A percentile compares a stretch with the other conserved stretches of the same genome.
phyloP scores from a whole-genome alignment of 768 basidiomycete species.

The Auriscalpium orientale region DNA sequence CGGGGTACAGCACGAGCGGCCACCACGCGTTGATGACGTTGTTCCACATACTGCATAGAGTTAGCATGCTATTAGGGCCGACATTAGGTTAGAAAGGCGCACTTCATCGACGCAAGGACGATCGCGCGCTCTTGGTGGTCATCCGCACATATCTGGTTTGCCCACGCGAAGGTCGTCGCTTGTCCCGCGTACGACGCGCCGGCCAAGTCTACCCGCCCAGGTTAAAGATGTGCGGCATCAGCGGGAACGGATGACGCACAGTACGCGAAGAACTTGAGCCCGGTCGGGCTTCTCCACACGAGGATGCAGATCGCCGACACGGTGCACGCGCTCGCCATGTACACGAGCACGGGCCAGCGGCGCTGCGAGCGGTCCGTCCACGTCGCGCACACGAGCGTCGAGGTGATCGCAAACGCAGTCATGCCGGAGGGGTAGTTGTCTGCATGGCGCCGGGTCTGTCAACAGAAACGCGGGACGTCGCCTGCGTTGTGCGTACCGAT shows the following conservation, averaged over 20 bases:
- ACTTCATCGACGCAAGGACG: conserved; percentile 76
- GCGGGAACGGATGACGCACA: conserved; percentile 32
- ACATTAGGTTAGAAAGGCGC: conserved; percentile 6
- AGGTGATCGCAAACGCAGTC: conserved; percentile 57
- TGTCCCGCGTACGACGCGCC: conserved; percentile 71
- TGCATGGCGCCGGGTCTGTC: conserved; percentile 2
- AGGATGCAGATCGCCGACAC: conserved; percentile 50
- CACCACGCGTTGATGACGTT: conserved; percentile 65
- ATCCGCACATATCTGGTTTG: conserved; percentile 69
- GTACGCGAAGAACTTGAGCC: conserved; percentile 71
- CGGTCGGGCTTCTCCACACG: conserved; percentile 50
- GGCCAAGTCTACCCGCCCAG: conserved; percentile 34
- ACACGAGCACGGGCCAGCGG: conserved; percentile 59
- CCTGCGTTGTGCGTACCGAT: conserved; percentile 31
- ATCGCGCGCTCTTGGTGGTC: conserved; percentile 63
- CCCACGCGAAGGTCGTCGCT: conserved; percentile 76
- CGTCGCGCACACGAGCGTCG: conserved; percentile 53
- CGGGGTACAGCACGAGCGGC: conserved; percentile 66
- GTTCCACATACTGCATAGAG: conserved; percentile 50
- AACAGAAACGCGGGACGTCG: background rate
- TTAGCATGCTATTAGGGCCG: background rate
- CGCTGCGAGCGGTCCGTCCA: conserved; percentile 55
- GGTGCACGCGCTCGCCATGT: conserved; percentile 51
- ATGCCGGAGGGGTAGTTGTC: conserved; percentile 57
- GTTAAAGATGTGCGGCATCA: background rate